Base-by-base conservation (phyloP, 306 rosid species). In the Vachellia pachyceras region DNA sequence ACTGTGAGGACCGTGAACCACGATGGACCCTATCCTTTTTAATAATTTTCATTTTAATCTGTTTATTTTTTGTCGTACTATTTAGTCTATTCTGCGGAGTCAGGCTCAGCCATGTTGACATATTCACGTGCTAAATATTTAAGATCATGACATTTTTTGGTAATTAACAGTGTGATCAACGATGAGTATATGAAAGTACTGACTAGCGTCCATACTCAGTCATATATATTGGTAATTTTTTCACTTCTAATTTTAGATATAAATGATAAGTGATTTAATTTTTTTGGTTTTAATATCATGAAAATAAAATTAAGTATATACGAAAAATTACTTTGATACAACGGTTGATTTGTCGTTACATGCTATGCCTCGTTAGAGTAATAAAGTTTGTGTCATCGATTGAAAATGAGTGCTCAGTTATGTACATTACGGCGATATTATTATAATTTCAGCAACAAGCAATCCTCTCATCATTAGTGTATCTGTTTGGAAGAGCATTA, bases 1-100 rank as follows among this genome's bases (percentile, higher is more conserved):
- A 82, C 81, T 73, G 78, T 74, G 83, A 58, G 50, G 84, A 42
- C 65, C 69, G 73, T 41, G 73, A 68, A 68, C 36, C 29, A n/a
- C 50, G 46, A 68, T 66, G 47, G 71, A 66, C 71, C 71, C 44
- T 35, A 5, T 33, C 22, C 45, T 35, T 35, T 57, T 57, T 7
- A 57, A 57, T 20, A 20, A 7, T 9, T 57, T 20, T 29, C 33
- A 29, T 29, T 29, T 29, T 29, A 29, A 29, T 29, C 33, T 29
- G 33, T 66, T 36, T 66, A 3, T 1, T 61, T 29, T 22, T 37
- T 41, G 11, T 66, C 44, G 46, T 37, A 18, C 1, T 37, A 4
- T 37, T 35, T 23, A 36, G 45, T 39, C 25, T 66, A 17, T 37
- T 65, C 46, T 66, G 46, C 25, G 5, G 25, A 66, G 41, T 66